phyloP scores from a whole-genome alignment of 768 basidiomycete genomes.

The Lactarius evosmus region DNA sequence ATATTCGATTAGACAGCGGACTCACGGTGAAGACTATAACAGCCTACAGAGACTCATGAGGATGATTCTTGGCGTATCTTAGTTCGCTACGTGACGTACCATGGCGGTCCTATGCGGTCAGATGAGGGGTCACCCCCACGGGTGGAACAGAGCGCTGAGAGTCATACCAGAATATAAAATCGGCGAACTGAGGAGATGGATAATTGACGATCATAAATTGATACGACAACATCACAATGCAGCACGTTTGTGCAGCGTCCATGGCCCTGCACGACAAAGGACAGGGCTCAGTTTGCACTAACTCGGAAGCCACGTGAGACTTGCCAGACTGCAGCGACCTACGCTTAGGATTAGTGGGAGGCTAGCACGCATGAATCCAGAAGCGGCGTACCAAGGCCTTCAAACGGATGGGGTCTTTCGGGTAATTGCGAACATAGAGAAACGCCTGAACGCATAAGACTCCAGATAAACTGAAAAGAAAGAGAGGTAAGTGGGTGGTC shows the following conservation, averaged over 20 bases:
- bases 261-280: constrained; percentile 1
- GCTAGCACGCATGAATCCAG: too few relatives aligned
- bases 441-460: constrained; percentile 10
- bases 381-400: constrained; percentile 18
- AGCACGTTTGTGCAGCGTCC: constrained; percentile 14
- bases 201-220: constrained; percentile 20
- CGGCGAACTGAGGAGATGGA: background rate
- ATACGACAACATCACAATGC: constrained; percentile 8
- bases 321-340: constrained; percentile 21
- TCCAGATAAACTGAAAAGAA: constrained; percentile 16
- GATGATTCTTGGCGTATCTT: background rate
- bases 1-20: background rate
- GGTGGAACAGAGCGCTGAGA: background rate
- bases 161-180: constrained; percentile 16
- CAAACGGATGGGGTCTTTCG: constrained; percentile 5
- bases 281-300: background rate
- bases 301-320: background rate
- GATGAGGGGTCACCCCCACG: background rate
- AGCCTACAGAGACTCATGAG: constrained; percentile 1
- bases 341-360: background rate
- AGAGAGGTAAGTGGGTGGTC: background rate
- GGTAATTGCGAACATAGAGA: constrained; percentile 16
- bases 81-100: constrained; percentile 6
- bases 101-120: background rate
- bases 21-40: constrained; percentile 10